These are phyloP conservation scores for Iodosphaeria phyllophila DNA, from an alignment of 2,329 filamentous ascomycete genomes.

Conservation along the genomic window DNA sequence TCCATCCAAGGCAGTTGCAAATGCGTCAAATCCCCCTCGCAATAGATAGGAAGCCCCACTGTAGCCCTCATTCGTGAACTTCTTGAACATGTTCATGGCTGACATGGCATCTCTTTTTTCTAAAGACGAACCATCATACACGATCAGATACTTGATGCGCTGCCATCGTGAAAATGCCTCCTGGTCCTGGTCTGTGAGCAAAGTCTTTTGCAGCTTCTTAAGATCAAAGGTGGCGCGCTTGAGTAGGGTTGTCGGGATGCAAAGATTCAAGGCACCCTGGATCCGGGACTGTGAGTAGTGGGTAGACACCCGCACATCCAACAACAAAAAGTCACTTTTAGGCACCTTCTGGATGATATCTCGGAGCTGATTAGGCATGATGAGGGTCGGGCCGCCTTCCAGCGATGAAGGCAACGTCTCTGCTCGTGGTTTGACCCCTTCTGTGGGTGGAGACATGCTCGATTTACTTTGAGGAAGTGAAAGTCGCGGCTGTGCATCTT, in stretches of 20 bases:
- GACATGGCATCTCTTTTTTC: conserved; percentile 65
- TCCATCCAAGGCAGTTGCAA: conserved; percentile 46
- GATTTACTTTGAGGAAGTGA: conserved; percentile 30
- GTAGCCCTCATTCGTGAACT: conserved; percentile 77
- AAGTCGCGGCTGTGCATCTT: conserved; percentile 33
- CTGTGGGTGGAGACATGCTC: conserved; percentile 18
- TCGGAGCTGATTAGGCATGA: conserved; percentile 34
- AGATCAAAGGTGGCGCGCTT: conserved; percentile 85
- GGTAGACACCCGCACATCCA: conserved; percentile 76
- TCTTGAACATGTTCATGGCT: conserved; percentile 77
- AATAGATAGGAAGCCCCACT: conserved; percentile 55
- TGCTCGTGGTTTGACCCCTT: conserved; percentile 16
- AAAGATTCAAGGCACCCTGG: conserved; percentile 69
- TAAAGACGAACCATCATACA: conserved; percentile 66
- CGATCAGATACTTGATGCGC: conserved; percentile 56
- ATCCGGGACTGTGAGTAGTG: conserved; percentile 64
- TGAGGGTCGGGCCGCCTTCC: conserved; percentile 28
- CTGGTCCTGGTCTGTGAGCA: conserved; percentile 53
- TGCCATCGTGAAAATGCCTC: conserved; percentile 61
- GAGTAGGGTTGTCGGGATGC: conserved; percentile 83
- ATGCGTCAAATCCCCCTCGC: conserved; percentile 62
- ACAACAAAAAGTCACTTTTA: conserved; percentile 36
- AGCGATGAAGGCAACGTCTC: conserved; percentile 33
- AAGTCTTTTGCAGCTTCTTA: conserved; percentile 71
- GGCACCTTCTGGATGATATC: conserved; percentile 29